A percentile compares a stretch with the other conserved stretches of the same genome.
Conservation (phyloP, 2,329 filamentous ascomycete genomes). For the Trichophaea hybrida region DNA sequence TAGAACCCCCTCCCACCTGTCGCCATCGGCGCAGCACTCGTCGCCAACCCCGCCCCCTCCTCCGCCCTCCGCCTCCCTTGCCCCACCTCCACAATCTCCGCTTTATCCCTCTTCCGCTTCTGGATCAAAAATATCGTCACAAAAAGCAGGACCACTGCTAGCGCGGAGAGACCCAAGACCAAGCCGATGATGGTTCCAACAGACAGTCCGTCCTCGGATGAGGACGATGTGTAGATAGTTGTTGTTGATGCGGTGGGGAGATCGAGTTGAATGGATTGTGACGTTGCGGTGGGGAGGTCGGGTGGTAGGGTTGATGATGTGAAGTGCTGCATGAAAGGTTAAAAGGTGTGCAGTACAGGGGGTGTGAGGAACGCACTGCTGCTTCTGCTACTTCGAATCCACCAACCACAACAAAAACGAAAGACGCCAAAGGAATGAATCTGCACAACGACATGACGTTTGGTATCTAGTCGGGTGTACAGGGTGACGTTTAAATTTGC, state of each 20-base stretch:
- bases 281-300: not conserved
- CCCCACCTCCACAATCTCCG: not conserved
- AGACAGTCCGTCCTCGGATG: not conserved
- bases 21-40: not conserved
- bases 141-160: not conserved
- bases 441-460: not conserved
- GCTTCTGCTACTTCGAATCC: not conserved
- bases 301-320: not conserved
- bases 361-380: too few relatives aligned
- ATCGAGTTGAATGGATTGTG: not conserved
- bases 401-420: not conserved
- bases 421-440: constrained; percentile 1
- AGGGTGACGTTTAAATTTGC: not conserved
- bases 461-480: not conserved
- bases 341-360: too few relatives aligned
- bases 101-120: not conserved
- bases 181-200: not conserved
- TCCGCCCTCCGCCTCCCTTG: not conserved
- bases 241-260: not conserved
- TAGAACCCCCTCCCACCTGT: not conserved
- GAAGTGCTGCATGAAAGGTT: not conserved
- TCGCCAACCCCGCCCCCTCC: not conserved
- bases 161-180: not conserved
- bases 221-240: not conserved
- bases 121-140: not conserved